phyloP scores from a whole-genome alignment of 2,329 filamentous ascomycete genomes.

The Ophiostoma sp. region DNA sequence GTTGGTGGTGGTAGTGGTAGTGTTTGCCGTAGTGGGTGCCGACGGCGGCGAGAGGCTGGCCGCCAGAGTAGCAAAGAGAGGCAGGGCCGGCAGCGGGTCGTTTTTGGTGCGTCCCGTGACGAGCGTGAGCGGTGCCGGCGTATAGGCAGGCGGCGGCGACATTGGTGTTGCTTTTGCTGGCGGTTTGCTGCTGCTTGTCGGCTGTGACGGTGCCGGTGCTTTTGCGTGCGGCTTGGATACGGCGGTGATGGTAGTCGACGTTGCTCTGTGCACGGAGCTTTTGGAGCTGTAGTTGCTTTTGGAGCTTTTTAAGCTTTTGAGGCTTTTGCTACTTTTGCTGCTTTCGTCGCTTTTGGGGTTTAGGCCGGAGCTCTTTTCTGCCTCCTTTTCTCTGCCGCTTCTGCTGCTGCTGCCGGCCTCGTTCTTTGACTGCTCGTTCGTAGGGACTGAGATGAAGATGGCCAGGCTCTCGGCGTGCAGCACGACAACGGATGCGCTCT shows the following conservation, averaged over 20 bases:
- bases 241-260: neutral
- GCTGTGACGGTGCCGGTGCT: neutral
- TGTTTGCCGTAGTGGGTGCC: neutral
- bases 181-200: neutral
- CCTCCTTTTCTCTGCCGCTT: neutral
- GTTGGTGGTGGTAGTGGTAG: neutral
- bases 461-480: slow-evolving; percentile 55
- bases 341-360: too few relatives aligned
- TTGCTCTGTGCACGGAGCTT: neutral
- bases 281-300: neutral
- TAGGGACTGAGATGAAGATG: slow-evolving; percentile 31
- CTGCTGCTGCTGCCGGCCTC: neutral
- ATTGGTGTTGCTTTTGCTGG: neutral
- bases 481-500: slow-evolving; percentile 54
- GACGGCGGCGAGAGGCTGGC: neutral
- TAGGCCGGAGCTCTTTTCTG: neutral
- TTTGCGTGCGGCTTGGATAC: neutral
- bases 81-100: slow-evolving; percentile 17
- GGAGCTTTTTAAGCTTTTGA: too few relatives aligned
- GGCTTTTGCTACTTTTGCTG: too few relatives aligned
- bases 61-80: neutral
- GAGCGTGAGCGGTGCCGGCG: neutral
- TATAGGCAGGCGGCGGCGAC: neutral
- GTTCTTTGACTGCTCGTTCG: neutral
- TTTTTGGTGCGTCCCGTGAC: slow-evolving; percentile 6